Evolutionary conservation across 345 rosid species (phyloP), one percentile per base, ranked within the genome.

Genomic region (Stellera chamaejasme): DNA sequence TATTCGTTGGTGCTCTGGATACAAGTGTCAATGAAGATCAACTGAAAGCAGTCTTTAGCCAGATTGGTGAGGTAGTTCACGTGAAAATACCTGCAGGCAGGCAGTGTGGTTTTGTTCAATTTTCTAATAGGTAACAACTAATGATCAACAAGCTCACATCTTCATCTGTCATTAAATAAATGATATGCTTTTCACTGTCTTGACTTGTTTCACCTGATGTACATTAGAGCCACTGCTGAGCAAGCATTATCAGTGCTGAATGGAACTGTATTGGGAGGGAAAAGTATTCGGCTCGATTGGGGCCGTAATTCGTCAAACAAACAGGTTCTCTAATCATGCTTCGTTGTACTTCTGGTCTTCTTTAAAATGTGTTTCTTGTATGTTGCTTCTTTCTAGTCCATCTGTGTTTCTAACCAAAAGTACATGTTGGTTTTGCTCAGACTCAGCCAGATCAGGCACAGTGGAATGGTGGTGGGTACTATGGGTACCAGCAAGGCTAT

Each of bases 101-200:
- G 71, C 90, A 95, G 36, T 93, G 99, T 66, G 97, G 99, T 43
- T 93, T 93, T 72, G 99, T 93, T 76, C 99, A 93, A 58, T 93
- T 78, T 68, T 87, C 87, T 58, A 79, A 75, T 70, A 80, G 99
- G 99, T 87, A 76, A 43, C 4, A 19, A 16, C 15, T 28, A 26
- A 54, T 19, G 23, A 19, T 19, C 23, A 19, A 19, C 23, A 19
- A 19, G 23, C 23, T 19, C 23, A 58, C 63, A 43, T 11, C 23
- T 11, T 1, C 43, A 43, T 52, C 6, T 15, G 7, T 32, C 23
- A 19, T 61, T 52, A 14, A 15, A 36, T 48, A 11, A 6, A 11
- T 15, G 14, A 36, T 45, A 16, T 19, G 23, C 1, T 19, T 19
- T 19, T 19, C 23, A 19, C 23, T 19, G 23, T 19, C 23, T 51